A percentile compares a stretch with the other conserved stretches of the same genome.
These are phyloP conservation scores for Saccharomyces paradoxus DNA, from an alignment of 805 yeast genomes.

Conservation along the genomic window DNA sequence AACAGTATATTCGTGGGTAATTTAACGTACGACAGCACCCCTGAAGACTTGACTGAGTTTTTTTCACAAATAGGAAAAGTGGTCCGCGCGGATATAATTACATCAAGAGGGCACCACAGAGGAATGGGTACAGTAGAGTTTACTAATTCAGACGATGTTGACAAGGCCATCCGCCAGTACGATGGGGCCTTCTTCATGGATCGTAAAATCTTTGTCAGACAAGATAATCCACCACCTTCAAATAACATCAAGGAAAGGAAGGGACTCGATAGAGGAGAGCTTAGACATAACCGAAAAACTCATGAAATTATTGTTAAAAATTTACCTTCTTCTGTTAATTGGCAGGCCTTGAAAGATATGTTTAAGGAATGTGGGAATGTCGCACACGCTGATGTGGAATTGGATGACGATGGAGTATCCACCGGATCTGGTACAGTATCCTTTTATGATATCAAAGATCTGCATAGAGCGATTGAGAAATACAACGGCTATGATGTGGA, in stretches of 20 bases:
- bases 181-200: conserved; percentile 61
- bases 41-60: conserved; percentile 50
- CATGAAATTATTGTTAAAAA: conserved; percentile 69
- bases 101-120: conserved; percentile 68
- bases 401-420: conserved; percentile 57
- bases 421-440: conserved; percentile 77
- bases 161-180: conserved; percentile 58
- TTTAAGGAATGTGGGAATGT: conserved; percentile 72
- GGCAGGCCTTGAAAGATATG: conserved; percentile 82
- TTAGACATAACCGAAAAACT: conserved; percentile 7
- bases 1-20: conserved; percentile 70
- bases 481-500: conserved; percentile 54
- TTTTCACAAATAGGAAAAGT: conserved; percentile 59
- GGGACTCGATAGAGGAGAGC: background rate
- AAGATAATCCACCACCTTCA: conserved; percentile 77
- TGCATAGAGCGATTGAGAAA: conserved; percentile 63
- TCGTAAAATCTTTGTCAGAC: conserved; percentile 81
- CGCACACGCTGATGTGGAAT: conserved; percentile 71
- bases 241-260: conserved; percentile 11
- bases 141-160: conserved; percentile 53
- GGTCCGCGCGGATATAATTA: conserved; percentile 74
- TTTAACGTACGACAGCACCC: conserved; percentile 55
- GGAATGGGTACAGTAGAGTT: conserved; percentile 93
- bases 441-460: conserved; percentile 54
- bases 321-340: conserved; percentile 69